These are phyloP conservation scores for Pseudogymnoascus sp. DNA, from an alignment of 2,329 filamentous ascomycete species.

Conservation along the genomic window DNA sequence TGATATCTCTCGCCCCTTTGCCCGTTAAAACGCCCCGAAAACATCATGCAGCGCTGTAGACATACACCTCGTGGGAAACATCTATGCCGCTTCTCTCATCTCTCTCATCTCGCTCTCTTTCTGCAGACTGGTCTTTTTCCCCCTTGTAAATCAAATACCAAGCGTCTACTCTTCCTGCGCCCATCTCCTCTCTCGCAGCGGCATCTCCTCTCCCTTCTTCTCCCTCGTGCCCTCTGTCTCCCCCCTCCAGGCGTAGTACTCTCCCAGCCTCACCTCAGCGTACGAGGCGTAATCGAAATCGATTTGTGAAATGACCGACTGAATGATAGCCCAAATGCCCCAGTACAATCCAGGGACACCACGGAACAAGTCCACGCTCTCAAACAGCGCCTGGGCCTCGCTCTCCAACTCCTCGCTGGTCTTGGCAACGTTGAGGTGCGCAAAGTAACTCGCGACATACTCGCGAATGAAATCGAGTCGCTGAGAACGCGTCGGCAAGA, in stretches of 20 bases:
- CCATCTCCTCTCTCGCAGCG: slow-evolving; percentile 75
- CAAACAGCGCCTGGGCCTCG: slow-evolving; percentile 60
- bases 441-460: slow-evolving; percentile 70
- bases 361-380: slow-evolving; percentile 78
- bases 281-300: slow-evolving; percentile 95
- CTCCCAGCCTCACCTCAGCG: slow-evolving; percentile 73
- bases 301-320: slow-evolving; percentile 87
- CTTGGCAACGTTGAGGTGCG: slow-evolving; percentile 36
- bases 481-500: slow-evolving; percentile 68
- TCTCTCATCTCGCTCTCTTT: background rate
- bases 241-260: slow-evolving; percentile 88
- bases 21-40: slow-evolving; percentile 6
- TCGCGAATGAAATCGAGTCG: slow-evolving; percentile 73
- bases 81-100: slow-evolving; percentile 5
- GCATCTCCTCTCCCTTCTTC: slow-evolving; percentile 47
- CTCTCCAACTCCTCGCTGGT: slow-evolving; percentile 41
- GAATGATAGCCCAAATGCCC: slow-evolving; percentile 95
- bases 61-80: slow-evolving; percentile 1
- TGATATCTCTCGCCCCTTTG: slow-evolving; percentile 9
- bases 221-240: slow-evolving; percentile 57
- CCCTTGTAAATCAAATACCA: background rate
- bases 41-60: slow-evolving; percentile 1
- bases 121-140: background rate
- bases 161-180: slow-evolving; percentile 23
- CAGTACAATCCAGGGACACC: slow-evolving; percentile 83